A percentile compares a stretch with the other conserved stretches of the same genome.
Conservation (phyloP, 2,329 filamentous ascomycete species). For the Fusarium euwallaceae region DNA sequence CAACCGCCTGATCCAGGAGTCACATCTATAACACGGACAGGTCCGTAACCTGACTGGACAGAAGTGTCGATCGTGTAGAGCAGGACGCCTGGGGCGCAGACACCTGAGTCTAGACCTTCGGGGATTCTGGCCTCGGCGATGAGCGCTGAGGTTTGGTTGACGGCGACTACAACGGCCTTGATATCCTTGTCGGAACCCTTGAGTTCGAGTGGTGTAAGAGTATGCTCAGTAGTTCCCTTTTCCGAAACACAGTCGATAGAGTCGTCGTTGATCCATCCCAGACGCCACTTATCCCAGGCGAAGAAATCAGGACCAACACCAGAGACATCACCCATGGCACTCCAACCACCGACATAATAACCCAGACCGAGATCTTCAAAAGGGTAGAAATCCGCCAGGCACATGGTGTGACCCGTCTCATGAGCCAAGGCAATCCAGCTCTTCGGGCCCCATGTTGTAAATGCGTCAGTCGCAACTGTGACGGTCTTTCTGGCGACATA, state of each 20-base stretch:
- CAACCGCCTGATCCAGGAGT: conserved; percentile 49
- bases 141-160: conserved; percentile 38
- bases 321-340: conserved; percentile 53
- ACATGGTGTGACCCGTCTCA: conserved; percentile 56
- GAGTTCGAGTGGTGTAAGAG: conserved; percentile 22
- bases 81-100: conserved; percentile 52
- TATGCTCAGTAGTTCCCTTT: conserved; percentile 46
- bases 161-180: conserved; percentile 29
- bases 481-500: conserved; percentile 43
- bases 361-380: conserved; percentile 26
- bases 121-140: conserved; percentile 51
- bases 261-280: conserved; percentile 53
- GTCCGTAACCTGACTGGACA: conserved; percentile 46
- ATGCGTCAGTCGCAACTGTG: conserved; percentile 51
- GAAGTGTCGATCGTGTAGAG: conserved; percentile 52
- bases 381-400: conserved; percentile 55
- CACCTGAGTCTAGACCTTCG: conserved; percentile 39
- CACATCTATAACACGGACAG: conserved; percentile 50
- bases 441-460: conserved; percentile 43
- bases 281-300: conserved; percentile 56
- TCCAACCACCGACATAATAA: conserved; percentile 53
- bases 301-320: conserved; percentile 54
- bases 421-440: conserved; percentile 52
- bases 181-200: not conserved
- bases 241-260: conserved; percentile 50